Conservation (phyloP, 164 flowering plant genomes). For the Santalum album region DNA sequence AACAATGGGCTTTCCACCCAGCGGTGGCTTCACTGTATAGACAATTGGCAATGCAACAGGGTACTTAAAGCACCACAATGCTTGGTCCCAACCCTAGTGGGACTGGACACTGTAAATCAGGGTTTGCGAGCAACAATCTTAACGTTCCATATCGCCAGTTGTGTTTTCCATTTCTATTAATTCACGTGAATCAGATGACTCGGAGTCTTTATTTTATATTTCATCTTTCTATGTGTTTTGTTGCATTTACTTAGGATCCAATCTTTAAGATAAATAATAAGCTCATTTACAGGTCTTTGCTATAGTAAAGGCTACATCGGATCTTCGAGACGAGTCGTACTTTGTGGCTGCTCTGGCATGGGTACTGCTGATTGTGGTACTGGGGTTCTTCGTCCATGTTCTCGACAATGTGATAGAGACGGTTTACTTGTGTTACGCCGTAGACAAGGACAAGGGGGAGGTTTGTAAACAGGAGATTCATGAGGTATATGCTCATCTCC, state of each 20-base stretch:
- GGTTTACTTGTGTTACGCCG: slow-evolving; percentile 76
- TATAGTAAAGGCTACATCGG: slow-evolving; percentile 41
- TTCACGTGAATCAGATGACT: too few species aligned
- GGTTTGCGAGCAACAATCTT: too few species aligned
- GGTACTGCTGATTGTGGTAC: slow-evolving; percentile 46
- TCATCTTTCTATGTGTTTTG: slow-evolving; percentile 1
- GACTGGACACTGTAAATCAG: too few species aligned
- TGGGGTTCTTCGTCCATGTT: slow-evolving; percentile 66
- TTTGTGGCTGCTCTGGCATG: slow-evolving; percentile 53
- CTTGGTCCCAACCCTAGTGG: too few species aligned
- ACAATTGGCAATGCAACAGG: too few species aligned
- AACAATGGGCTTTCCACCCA: too few species aligned
- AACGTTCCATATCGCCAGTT: too few species aligned
- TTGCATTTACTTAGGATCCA: not conserved
- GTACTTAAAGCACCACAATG: too few species aligned
- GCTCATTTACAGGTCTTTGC: slow-evolving; percentile 53
- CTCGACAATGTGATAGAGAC: slow-evolving; percentile 84
- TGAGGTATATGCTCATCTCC: slow-evolving; percentile 73
- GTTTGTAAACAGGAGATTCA: slow-evolving; percentile 76
- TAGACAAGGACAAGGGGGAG: slow-evolving; percentile 86
- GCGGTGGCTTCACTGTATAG: too few species aligned
- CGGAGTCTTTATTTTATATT: too few species aligned
- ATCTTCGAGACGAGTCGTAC: slow-evolving; percentile 55
- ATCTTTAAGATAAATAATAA: not conserved
- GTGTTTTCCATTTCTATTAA: too few species aligned